Percentiles rank a stretch among this genome's conserved stretches.
phyloP scores from a whole-genome alignment of 805 yeast species.

The Tetrapisispora fleetii region DNA sequence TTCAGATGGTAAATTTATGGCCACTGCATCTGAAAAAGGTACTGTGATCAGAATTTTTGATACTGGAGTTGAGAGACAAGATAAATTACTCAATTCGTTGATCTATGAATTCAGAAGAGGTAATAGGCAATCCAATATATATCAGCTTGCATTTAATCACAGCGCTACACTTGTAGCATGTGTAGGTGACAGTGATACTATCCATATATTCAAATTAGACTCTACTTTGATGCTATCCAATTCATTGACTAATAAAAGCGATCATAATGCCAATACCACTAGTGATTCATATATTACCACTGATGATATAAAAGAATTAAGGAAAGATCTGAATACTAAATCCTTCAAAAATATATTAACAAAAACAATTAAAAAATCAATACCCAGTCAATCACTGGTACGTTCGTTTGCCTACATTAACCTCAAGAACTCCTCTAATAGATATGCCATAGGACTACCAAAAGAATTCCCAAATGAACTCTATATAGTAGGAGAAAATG shows the following conservation, averaged over 20 bases:
- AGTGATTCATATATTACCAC: background rate
- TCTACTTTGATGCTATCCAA: slow-evolving; percentile 15
- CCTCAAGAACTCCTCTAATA: background rate
- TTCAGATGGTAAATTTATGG: slow-evolving; percentile 47
- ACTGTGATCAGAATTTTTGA: slow-evolving; percentile 56
- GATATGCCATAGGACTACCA: slow-evolving; percentile 20
- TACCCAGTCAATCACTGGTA: slow-evolving; percentile 23
- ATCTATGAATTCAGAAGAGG: slow-evolving; percentile 59
- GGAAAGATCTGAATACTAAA: slow-evolving; percentile 9
- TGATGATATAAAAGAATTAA: background rate
- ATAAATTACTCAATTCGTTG: slow-evolving; percentile 13
- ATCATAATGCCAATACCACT: background rate
- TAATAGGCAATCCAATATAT: slow-evolving; percentile 62
- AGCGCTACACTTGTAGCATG: slow-evolving; percentile 63
- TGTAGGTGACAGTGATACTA: slow-evolving; percentile 75
- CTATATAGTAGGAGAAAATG: slow-evolving; percentile 24
- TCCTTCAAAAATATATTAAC: slow-evolving; percentile 20
- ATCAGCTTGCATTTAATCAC: slow-evolving; percentile 56
- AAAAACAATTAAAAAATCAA: slow-evolving; percentile 19
- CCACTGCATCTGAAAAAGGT: slow-evolving; percentile 64
- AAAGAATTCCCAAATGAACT: slow-evolving; percentile 24
- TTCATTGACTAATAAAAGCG: slow-evolving; percentile 6
- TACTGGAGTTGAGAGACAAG: slow-evolving; percentile 40
- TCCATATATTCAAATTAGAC: slow-evolving; percentile 72
- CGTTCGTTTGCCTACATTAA: slow-evolving; percentile 25